A percentile compares a stretch with the other conserved stretches of the same genome.
Conservation (phyloP, 108 stramenopile genomes). For the Ochromonas danica region DNA sequence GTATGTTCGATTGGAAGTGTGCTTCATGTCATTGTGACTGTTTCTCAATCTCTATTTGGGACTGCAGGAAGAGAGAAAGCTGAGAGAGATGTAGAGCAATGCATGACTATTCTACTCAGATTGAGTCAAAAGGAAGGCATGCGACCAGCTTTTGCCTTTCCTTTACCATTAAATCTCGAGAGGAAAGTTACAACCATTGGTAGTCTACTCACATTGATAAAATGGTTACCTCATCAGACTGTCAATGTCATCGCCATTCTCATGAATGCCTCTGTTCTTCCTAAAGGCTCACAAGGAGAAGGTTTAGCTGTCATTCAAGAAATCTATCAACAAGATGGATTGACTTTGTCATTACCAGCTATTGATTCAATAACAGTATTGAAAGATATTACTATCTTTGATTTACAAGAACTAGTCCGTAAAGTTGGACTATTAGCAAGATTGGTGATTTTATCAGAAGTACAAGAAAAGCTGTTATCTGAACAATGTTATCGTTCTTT, state of each 20-base stretch:
- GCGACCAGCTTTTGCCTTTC: neutral
- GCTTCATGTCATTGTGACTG: no score
- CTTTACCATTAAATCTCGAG: neutral
- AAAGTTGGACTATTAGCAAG: neutral
- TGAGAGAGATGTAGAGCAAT: no score
- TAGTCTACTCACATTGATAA: neutral
- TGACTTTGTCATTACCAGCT: neutral
- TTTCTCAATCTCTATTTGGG: no score
- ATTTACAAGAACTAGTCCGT: neutral
- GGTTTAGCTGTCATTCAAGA: neutral
- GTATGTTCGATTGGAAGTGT: no score
- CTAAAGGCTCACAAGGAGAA: neutral
- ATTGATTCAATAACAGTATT: neutral
- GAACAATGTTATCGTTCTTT: neutral
- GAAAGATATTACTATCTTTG: neutral
- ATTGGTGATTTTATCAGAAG: neutral
- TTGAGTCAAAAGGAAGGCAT: neutral
- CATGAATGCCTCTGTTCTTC: conserved; percentile 4
- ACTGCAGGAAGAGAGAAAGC: no score
- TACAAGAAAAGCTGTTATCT: neutral
- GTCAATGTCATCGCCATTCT: conserved; percentile 11
- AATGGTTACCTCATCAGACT: neutral
- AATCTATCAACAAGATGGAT: neutral
- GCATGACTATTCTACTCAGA: no score
- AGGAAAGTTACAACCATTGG: neutral